Conservation (phyloP, 768 basidiomycete genomes). For the Zangia roseola region DNA sequence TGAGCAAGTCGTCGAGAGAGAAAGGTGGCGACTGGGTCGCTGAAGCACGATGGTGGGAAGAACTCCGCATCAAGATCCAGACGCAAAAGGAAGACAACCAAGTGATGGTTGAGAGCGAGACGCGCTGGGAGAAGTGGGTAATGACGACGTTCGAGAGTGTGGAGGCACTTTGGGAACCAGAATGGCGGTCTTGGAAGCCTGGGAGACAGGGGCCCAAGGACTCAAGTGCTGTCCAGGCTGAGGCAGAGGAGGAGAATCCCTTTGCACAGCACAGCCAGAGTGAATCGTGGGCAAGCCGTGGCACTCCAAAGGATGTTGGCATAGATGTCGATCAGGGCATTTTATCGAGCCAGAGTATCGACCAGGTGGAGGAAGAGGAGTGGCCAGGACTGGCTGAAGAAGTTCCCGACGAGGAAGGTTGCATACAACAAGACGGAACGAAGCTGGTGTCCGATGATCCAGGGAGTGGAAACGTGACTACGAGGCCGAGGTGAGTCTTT, state of each 20-base stretch:
- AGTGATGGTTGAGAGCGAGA: constrained; percentile 20
- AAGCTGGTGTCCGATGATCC: not conserved
- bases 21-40: constrained; percentile 64
- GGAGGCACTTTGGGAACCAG: constrained; percentile 78
- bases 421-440: not conserved
- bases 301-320: constrained; percentile 11
- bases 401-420: constrained; percentile 8
- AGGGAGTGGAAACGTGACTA: not conserved
- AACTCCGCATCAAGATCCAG: constrained; percentile 62
- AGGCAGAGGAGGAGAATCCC: constrained; percentile 21
- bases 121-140: constrained; percentile 68
- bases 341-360: constrained; percentile 36
- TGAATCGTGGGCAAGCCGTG: constrained; percentile 7
- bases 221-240: constrained; percentile 17
- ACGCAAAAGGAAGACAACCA: constrained; percentile 35
- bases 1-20: constrained; percentile 60
- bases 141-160: constrained; percentile 91
- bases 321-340: constrained; percentile 32
- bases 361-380: constrained; percentile 26
- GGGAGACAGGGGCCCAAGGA: constrained; percentile 4
- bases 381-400: constrained; percentile 17
- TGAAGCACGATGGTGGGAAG: constrained; percentile 75
- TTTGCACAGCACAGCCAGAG: constrained; percentile 23
- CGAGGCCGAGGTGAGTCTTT: not conserved
- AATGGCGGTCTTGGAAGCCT: constrained; percentile 60